phyloP scores from a whole-genome alignment of 1,139 yeast species.

The Yamadazyma jaroonii region DNA sequence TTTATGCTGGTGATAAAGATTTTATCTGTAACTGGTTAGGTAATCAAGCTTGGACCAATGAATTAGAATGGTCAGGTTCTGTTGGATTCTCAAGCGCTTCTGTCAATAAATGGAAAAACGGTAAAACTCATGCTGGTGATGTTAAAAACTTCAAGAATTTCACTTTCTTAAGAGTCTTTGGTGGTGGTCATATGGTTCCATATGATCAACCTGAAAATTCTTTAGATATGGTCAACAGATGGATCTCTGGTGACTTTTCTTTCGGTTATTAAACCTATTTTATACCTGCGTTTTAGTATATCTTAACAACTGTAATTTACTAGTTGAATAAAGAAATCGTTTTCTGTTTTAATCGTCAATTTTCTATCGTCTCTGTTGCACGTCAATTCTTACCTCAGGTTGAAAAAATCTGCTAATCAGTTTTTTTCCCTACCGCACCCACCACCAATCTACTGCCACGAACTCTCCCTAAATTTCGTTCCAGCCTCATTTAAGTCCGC shows the following conservation, averaged over 20 bases:
- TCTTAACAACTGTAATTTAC: constrained; percentile 1
- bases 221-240: constrained; percentile 47
- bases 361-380: too few relatives aligned
- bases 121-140: constrained; percentile 42
- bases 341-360: too few relatives aligned
- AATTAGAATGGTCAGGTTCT: constrained; percentile 62
- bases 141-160: constrained; percentile 45
- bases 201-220: constrained; percentile 46
- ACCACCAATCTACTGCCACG: too few relatives aligned
- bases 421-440: too few relatives aligned
- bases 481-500: too few relatives aligned
- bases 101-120: constrained; percentile 38
- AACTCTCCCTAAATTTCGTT: too few relatives aligned
- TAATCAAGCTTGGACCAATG: constrained; percentile 78
- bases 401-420: too few relatives aligned
- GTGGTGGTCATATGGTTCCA: constrained; percentile 53
- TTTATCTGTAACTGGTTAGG: constrained; percentile 88
- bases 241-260: constrained; percentile 38
- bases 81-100: constrained; percentile 47
- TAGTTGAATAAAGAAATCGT: constrained; percentile 1
- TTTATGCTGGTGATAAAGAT: constrained; percentile 86
- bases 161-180: constrained; percentile 47
- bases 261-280: constrained; percentile 7
- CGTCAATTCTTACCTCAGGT: too few relatives aligned
- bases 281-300: neutral